Evolutionary conservation across 331 rosid species (phyloP).

Genomic region (Arachis monticola): DNA sequence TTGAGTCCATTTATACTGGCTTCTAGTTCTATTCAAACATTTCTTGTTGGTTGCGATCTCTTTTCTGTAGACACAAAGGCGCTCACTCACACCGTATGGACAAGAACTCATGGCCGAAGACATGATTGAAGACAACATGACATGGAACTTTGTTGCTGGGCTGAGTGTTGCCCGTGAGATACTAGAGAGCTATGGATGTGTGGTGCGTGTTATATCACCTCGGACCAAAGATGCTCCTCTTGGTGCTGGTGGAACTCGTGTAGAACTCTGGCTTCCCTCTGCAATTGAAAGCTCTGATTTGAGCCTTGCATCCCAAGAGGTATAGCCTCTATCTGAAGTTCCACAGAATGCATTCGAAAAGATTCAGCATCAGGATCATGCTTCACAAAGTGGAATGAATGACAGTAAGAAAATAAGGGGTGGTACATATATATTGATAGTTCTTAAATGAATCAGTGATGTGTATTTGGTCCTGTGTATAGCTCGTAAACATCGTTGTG

Average conservation of each 20-base stretch:
- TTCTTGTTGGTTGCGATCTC: constrained; percentile 37
- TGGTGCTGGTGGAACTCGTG: constrained; percentile 93
- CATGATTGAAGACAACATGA: constrained; percentile 90
- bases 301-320: constrained; percentile 43
- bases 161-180: constrained; percentile 92
- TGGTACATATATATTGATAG: constrained; percentile 34
- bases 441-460: constrained; percentile 24
- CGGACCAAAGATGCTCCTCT: constrained; percentile 76
- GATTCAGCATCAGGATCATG: not conserved
- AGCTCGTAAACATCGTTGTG: constrained; percentile 25
- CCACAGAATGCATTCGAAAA: constrained; percentile 20
- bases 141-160: constrained; percentile 98
- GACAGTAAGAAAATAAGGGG: constrained; percentile 13
- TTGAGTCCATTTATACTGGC: constrained; percentile 8
- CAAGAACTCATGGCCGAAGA: constrained; percentile 67
- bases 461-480: constrained; percentile 39
- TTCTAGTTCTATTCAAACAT: constrained; percentile 20
- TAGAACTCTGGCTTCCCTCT: constrained; percentile 93
- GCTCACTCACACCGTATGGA: constrained; percentile 86
- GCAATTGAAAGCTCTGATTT: constrained; percentile 48
- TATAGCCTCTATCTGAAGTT: constrained; percentile 39
- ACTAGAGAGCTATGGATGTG: constrained; percentile 91
- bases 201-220: constrained; percentile 87
- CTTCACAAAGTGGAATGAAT: not conserved
- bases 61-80: constrained; percentile 86